Conservation (phyloP, 768 basidiomycete species). For the Leccinum arenicola region DNA sequence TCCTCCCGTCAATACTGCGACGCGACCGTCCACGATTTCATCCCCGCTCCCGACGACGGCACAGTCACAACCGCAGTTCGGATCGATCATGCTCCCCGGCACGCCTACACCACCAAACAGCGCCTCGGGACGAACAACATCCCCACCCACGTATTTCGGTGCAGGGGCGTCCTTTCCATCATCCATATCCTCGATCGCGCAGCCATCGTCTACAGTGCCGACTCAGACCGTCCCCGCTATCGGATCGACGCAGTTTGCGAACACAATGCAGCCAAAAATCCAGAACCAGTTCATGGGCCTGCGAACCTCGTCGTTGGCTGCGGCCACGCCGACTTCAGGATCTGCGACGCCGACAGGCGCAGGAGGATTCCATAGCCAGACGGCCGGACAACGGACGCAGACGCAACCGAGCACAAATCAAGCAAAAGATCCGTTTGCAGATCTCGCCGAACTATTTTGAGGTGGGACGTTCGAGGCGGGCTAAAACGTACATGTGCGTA, state of each 20-base stretch:
- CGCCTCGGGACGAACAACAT: conserved; percentile 8
- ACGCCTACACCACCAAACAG: conserved; percentile 34
- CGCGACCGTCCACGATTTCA: conserved; percentile 22
- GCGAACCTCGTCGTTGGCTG: conserved; percentile 12
- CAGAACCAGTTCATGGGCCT: conserved; percentile 10
- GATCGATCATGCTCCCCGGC: conserved; percentile 42
- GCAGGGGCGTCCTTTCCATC: neutral
- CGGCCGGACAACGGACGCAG: conserved; percentile 21
- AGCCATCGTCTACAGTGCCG: conserved; percentile 2
- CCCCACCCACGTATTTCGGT: conserved; percentile 13
- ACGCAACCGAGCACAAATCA: conserved; percentile 23
- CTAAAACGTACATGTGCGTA: neutral
- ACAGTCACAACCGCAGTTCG: conserved; percentile 29
- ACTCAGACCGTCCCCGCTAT: neutral
- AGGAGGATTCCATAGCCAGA: conserved; percentile 5
- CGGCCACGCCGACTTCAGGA: conserved; percentile 11
- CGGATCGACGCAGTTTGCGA: conserved; percentile 11
- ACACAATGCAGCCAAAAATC: conserved; percentile 17
- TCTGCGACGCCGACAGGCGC: conserved; percentile 11
- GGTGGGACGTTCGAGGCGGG: neutral
- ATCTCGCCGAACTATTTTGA: conserved; percentile 74
- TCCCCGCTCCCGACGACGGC: conserved; percentile 15
- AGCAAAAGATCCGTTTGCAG: conserved; percentile 81
- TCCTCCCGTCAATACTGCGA: conserved; percentile 26
- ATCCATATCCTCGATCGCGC: conserved; percentile 6